These are phyloP conservation scores for Solanum ossicruentum DNA, from an alignment of 257 asterid genomes.

Conservation along the genomic window DNA sequence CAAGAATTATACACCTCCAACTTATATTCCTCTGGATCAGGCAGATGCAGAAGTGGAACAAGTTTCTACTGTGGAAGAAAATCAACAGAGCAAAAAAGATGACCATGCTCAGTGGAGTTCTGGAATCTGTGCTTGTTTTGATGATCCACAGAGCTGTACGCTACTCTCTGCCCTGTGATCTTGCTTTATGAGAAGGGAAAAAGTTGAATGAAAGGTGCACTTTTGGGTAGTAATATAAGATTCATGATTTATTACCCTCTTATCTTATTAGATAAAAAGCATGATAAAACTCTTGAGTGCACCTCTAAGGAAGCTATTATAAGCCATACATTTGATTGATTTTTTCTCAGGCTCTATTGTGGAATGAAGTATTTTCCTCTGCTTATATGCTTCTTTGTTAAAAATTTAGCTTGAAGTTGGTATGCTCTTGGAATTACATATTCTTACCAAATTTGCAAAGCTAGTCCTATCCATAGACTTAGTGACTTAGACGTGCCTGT, in stretches of 20 bases:
- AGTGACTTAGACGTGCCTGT: neutral
- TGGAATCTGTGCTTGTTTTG: slow-evolving; percentile 96
- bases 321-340: neutral
- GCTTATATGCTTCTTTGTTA: neutral
- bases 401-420: neutral
- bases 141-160: slow-evolving; percentile 94
- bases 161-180: slow-evolving; percentile 47
- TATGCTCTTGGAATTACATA: neutral
- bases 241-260: neutral
- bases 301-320: neutral
- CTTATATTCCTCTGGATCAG: slow-evolving; percentile 60
- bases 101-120: slow-evolving; percentile 72
- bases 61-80: slow-evolving; percentile 18
- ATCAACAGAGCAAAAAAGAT: slow-evolving; percentile 11
- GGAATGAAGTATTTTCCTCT: neutral
- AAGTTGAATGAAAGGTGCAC: slow-evolving; percentile 44
- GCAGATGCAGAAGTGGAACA: slow-evolving; percentile 39
- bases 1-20: slow-evolving; percentile 60
- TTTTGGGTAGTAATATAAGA: slow-evolving; percentile 16
- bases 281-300: neutral
- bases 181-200: slow-evolving; percentile 49
- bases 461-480: neutral
- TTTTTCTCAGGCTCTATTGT: neutral
- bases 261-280: neutral
- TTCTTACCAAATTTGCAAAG: neutral